A percentile compares a stretch with the other conserved stretches of the same genome.
Evolutionary conservation across 306 rosid species (phyloP).

Genomic region (Cyclanthera cordifolia): DNA sequence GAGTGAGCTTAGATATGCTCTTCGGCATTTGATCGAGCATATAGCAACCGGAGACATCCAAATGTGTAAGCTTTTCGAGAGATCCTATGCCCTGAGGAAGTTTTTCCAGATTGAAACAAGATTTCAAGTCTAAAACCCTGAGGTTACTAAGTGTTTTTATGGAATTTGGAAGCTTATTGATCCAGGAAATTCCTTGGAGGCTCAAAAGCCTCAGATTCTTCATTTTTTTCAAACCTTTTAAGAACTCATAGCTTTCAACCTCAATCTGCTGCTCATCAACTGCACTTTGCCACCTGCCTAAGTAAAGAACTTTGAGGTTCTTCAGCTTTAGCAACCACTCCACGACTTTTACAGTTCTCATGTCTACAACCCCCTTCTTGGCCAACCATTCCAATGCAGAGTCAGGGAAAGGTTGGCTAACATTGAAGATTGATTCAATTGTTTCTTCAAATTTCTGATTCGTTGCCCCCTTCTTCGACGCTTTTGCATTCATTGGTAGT

Average conservation of each 20-base stretch:
- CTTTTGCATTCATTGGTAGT: not conserved
- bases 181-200: constrained; percentile 23
- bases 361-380: not conserved
- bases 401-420: constrained; percentile 23
- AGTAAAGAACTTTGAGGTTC: constrained; percentile 20
- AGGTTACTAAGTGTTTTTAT: not conserved
- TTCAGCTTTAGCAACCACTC: constrained; percentile 20
- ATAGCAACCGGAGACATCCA: constrained; percentile 29
- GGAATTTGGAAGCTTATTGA: constrained; percentile 19
- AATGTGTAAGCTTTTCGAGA: constrained; percentile 20
- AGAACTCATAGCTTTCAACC: constrained; percentile 9
- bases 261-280: constrained; percentile 16
- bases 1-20: constrained; percentile 5
- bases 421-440: constrained; percentile 21
- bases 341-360: constrained; percentile 1
- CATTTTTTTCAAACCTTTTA: constrained; percentile 15
- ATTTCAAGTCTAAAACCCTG: constrained; percentile 22
- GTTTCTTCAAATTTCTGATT: not conserved
- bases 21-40: constrained; percentile 20
- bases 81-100: constrained; percentile 12
- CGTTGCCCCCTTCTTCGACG: too few species aligned
- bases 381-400: constrained; percentile 6
- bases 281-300: constrained; percentile 26
- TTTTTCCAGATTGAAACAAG: constrained; percentile 24
- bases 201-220: constrained; percentile 16